Base-by-base conservation (phyloP, 805 yeast genomes). In the Tetrapisispora taiwanensis region DNA sequence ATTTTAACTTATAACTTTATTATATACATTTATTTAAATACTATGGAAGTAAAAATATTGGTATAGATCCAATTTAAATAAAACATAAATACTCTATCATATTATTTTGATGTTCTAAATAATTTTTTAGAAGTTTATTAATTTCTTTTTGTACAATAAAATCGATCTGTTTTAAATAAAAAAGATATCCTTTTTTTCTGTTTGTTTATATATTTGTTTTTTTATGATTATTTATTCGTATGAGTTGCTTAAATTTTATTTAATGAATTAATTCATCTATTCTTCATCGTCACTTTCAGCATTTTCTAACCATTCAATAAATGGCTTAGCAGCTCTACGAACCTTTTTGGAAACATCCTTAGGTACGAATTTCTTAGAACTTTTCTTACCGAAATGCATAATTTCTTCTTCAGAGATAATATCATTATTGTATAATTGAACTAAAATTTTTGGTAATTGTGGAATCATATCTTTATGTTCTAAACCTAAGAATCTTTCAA, bases 241-340 rank as follows among this genome's bases (percentile, higher is more conserved):
- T n/a, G n/a, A 24, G n/a, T 24, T 22, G 20, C 9, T 20, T 22
- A 10, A 12, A n/a, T n/a, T 20, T 13, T 4, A 8, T 10, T 36
- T 15, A 3, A 24, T 24, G 7, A 22, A 6, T n/a, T 36, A 22
- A 24, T 13, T n/a, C 20, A 36, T 24, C 20, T 68, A 68, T 27
- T 72, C 77, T 52, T 79, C 86, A 52, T 75, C 74, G 51, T 81
- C 90, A 62, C 79, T 82, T 54, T 87, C 96, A 48, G 98, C 97
- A 66, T 84, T 89, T 61, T 87, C 81, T 53, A 92, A 77, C 98
- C 98, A 92, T 53, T 83, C 79, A 51, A 92, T 71, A 69, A 92
- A 92, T 27, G 97, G 95, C 69, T 88, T 89, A 48, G 97, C 97
- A 38, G 96, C 92, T 68, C 81, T 85, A 68, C 96, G 84, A 42